Percentiles rank a stretch among this genome's conserved stretches.
Conservation (phyloP, 441 rosid species). For the Erodium texanum region DNA sequence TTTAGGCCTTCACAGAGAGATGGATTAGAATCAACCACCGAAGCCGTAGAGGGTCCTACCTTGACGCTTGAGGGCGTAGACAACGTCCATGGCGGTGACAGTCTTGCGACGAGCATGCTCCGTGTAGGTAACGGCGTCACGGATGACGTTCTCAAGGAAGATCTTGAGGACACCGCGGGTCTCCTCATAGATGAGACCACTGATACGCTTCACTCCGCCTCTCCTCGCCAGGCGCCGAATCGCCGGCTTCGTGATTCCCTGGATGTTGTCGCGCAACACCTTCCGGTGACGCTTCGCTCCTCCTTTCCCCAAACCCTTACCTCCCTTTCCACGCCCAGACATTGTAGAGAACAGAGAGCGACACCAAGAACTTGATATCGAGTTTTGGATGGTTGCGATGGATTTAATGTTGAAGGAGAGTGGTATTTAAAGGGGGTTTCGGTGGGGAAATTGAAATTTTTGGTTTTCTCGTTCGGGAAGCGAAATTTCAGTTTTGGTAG, state of each 20-base stretch:
- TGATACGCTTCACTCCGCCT: slow-evolving; percentile 25
- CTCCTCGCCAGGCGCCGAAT: slow-evolving; percentile 19
- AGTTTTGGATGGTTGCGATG: no score
- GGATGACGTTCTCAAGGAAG: slow-evolving; percentile 23
- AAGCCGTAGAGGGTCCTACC: slow-evolving; percentile 22
- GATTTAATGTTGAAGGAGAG: no score
- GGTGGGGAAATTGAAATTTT: no score
- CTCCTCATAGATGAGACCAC: slow-evolving; percentile 21
- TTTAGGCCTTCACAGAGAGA: no score
- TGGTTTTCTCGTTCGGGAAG: no score
- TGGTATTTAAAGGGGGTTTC: no score
- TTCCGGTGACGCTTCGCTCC: slow-evolving; percentile 25
- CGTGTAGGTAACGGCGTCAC: no score
- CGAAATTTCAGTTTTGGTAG: no score
- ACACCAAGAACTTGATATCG: no score
- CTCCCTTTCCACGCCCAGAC: slow-evolving; percentile 25
- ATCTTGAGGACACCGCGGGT: slow-evolving; percentile 24
- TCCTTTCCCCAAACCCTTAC: slow-evolving; percentile 22
- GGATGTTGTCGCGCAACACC: slow-evolving; percentile 18
- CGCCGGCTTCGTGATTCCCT: slow-evolving; percentile 12
- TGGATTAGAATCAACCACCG: slow-evolving; percentile 18
- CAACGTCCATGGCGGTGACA: slow-evolving; percentile 23
- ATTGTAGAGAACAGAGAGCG: not conserved
- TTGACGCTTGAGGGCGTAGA: slow-evolving; percentile 22
- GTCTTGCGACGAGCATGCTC: slow-evolving; percentile 24